A percentile compares a stretch with the other conserved stretches of the same genome.
These are phyloP conservation scores for Populus davidiana DNA, from an alignment of 345 rosid genomes.

Conservation along the genomic window DNA sequence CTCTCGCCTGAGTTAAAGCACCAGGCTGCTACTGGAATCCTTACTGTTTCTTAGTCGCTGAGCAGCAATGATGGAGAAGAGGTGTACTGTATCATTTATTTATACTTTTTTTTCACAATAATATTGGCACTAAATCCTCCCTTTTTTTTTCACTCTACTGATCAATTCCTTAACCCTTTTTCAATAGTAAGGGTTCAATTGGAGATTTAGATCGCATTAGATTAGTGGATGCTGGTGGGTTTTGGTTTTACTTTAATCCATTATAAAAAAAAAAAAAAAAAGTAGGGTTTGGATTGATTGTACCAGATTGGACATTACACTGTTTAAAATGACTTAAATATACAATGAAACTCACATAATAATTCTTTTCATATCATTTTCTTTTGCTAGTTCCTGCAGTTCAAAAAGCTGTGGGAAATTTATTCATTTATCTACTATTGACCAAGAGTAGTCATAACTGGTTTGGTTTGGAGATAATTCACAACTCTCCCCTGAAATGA, in stretches of 20 bases:
- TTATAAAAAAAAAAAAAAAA: too few species aligned
- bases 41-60: not conserved
- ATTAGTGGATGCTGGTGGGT: not conserved
- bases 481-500: too few species aligned
- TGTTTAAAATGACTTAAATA: not conserved
- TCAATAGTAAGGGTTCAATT: not conserved
- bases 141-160: not conserved
- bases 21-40: not conserved
- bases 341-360: too few species aligned
- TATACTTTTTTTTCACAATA: not conserved
- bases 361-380: not conserved
- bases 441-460: too few species aligned
- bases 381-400: not conserved
- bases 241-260: not conserved
- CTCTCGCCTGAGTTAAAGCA: constrained; percentile 34
- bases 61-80: not conserved
- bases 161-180: not conserved
- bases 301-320: not conserved
- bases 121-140: not conserved
- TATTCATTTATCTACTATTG: too few species aligned
- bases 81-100: not conserved
- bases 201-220: not conserved
- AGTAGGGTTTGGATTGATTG: not conserved
- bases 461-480: too few species aligned
- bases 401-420: too few species aligned